A percentile compares a stretch with the other conserved stretches of the same genome.
Evolutionary conservation across 139 green algal genomes (phyloP).

Genomic region (Tetraselmis striata): DNA sequence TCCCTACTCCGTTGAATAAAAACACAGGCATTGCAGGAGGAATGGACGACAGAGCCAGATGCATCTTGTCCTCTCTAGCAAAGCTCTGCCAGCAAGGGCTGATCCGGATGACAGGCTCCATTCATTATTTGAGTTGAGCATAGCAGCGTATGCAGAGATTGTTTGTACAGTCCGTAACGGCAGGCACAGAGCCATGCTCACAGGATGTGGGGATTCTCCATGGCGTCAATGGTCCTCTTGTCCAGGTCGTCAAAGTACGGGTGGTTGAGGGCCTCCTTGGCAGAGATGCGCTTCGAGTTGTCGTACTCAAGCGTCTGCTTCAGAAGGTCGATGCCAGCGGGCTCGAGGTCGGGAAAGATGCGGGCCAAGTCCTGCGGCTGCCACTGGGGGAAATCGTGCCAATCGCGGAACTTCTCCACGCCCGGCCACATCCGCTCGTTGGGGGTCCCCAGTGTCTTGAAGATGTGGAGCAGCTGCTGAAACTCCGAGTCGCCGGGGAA

Average conservation of each 20-base stretch:
- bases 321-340: constrained; percentile 68
- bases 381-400: constrained; percentile 82
- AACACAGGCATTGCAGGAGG: too few species aligned
- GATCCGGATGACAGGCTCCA: too few species aligned
- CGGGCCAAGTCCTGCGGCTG: constrained; percentile 23
- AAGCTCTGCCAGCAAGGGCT: too few species aligned
- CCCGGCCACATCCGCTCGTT: constrained; percentile 68
- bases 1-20: too few species aligned
- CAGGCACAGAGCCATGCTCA: too few species aligned
- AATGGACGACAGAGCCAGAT: too few species aligned
- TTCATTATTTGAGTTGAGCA: too few species aligned
- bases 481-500: constrained; percentile 82
- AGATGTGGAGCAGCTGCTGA: constrained; percentile 85
- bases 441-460: constrained; percentile 80
- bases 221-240: constrained; percentile 55
- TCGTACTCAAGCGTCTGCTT: constrained; percentile 69
- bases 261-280: constrained; percentile 89
- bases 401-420: constrained; percentile 70
- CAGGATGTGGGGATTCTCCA: constrained; percentile 41
- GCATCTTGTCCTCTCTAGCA: too few species aligned
- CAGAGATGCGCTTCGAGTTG: constrained; percentile 68
- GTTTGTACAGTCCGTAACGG: too few species aligned
- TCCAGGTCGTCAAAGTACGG: constrained; percentile 91
- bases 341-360: constrained; percentile 72
- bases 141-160: too few species aligned